Percentiles rank a stretch among this genome's conserved stretches.
phyloP scores from a whole-genome alignment of 495 filamentous ascomycete species.

The Aspergillus nidulans region DNA sequence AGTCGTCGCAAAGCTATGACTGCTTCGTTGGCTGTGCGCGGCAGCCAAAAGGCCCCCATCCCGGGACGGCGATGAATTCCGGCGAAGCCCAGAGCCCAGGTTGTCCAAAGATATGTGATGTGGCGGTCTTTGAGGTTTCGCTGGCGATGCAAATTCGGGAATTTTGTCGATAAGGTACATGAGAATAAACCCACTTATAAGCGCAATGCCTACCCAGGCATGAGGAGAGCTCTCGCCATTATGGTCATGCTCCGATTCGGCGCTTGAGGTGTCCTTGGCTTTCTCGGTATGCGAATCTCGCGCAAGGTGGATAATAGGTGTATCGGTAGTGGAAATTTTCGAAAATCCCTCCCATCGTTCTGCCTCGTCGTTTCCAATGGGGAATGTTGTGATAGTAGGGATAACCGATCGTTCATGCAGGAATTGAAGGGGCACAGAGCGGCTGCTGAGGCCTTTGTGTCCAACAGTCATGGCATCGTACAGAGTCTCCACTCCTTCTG shows the following conservation, averaged over 20 bases:
- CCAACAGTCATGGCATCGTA: constrained; percentile 54
- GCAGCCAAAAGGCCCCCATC: constrained; percentile 37
- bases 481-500: constrained; percentile 90
- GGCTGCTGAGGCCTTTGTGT: constrained; percentile 30
- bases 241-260: constrained; percentile 38
- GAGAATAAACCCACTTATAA: constrained; percentile 85
- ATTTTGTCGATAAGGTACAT: constrained; percentile 96
- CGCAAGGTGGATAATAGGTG: constrained; percentile 6
- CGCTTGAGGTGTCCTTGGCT: constrained; percentile 26
- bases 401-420: constrained; percentile 28
- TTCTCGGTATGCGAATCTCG: constrained; percentile 14
- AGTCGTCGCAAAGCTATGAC: constrained; percentile 66
- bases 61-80: constrained; percentile 45
- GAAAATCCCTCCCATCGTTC: constrained; percentile 3
- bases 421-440: constrained; percentile 21
- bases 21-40: constrained; percentile 26
- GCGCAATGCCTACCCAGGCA: constrained; percentile 76
- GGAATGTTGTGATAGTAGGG: constrained; percentile 16
- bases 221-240: constrained; percentile 50
- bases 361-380: constrained; percentile 1
- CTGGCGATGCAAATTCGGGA: constrained; percentile 62
- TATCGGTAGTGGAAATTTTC: background rate
- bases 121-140: constrained; percentile 48
- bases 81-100: constrained; percentile 54
- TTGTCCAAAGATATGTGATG: constrained; percentile 81